Conservation (phyloP, 495 filamentous ascomycete species). For the Elasticomyces elasticus region DNA sequence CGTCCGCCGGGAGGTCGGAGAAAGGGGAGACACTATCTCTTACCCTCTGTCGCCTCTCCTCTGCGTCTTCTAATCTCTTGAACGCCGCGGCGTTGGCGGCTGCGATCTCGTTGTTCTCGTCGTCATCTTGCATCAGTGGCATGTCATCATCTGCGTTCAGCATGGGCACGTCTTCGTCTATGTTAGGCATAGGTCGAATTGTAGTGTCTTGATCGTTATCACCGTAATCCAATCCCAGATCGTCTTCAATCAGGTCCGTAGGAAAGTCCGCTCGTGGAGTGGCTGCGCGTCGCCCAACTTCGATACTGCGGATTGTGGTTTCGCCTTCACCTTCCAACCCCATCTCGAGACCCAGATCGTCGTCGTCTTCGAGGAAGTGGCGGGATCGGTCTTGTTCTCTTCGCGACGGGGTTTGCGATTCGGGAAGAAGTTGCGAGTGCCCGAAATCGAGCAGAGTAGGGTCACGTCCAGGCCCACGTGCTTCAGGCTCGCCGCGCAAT, state of each 20-base stretch:
- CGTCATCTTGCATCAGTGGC: constrained; percentile 47
- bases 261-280: constrained; percentile 59
- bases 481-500: constrained; percentile 23
- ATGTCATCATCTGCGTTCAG: constrained; percentile 40
- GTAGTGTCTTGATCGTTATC: constrained; percentile 4
- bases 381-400: no score
- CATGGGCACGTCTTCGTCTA: constrained; percentile 4
- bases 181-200: neutral
- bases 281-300: constrained; percentile 75
- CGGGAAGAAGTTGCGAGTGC: constrained; percentile 28
- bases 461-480: constrained; percentile 20
- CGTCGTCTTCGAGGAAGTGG: constrained; percentile 41
- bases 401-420: constrained; percentile 13
- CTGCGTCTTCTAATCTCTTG: constrained; percentile 33
- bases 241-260: constrained; percentile 48
- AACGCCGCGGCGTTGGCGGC: constrained; percentile 18
- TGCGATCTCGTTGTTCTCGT: constrained; percentile 44
- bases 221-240: constrained; percentile 48
- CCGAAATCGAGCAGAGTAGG: constrained; percentile 31
- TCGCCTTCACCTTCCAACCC: constrained; percentile 49
- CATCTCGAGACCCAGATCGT: constrained; percentile 51
- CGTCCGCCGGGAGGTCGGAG: constrained; percentile 44
- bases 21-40: constrained; percentile 58
- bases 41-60: constrained; percentile 37
- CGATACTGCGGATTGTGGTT: constrained; percentile 56